These are phyloP conservation scores for Schoenoplectus tabernaemontani DNA, from an alignment of 202 grass and related monocot genomes.

Conservation along the genomic window DNA sequence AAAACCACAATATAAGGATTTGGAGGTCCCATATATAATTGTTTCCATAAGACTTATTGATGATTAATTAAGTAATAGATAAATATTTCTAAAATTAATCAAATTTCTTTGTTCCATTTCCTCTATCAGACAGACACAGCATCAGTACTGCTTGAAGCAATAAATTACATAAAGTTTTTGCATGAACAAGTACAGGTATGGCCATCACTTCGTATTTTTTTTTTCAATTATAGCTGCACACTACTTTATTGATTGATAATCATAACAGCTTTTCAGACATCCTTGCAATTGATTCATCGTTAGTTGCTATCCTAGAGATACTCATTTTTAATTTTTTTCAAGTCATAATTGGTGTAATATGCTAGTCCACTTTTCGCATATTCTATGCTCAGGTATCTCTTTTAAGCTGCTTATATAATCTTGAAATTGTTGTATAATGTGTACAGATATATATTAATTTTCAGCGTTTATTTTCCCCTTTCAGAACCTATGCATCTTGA, in stretches of 20 bases:
- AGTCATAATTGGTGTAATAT: conserved; percentile 4
- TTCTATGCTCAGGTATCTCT: conserved; percentile 2
- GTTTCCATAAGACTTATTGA: not conserved
- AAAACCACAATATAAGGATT: not conserved
- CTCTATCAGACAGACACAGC: conserved; percentile 74
- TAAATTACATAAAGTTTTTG: conserved; percentile 88
- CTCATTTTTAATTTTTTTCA: not conserved
- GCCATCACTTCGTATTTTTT: not conserved
- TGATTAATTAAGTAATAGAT: not conserved
- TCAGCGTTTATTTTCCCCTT: not conserved
- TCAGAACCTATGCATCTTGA: not conserved
- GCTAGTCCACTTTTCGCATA: not conserved
- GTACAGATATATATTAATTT: no score
- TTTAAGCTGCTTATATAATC: not conserved
- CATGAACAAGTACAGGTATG: conserved; percentile 96
- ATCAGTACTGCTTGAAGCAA: conserved; percentile 78
- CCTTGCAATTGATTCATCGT: not conserved
- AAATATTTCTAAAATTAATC: not conserved
- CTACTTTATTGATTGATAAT: conserved; percentile 1
- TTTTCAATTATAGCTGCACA: not conserved
- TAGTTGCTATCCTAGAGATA: conserved; percentile 5
- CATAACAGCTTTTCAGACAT: conserved; percentile 1
- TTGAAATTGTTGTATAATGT: not conserved
- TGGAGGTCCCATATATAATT: not conserved
- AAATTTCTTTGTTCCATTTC: not conserved